Evolutionary conservation across 164 flowering plant genomes (phyloP), one percentile per base, ranked within the genome.

Genomic region (Vitis riparia): DNA sequence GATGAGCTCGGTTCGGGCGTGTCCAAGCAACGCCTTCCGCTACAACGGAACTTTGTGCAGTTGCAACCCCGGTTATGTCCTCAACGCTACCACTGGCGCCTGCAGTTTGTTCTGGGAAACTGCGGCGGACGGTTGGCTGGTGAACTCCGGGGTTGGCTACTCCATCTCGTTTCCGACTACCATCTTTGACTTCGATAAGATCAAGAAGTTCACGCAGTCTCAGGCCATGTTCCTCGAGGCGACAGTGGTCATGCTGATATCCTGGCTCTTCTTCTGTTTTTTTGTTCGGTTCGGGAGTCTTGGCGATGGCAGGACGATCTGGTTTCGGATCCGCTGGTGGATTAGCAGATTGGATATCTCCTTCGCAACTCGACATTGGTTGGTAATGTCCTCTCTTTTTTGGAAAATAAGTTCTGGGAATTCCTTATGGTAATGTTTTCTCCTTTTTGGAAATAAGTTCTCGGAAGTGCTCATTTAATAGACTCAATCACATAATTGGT

Each of bases 321-420:
- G 93, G 96, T 95, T 95, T 57, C 75, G 64, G 77, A 66, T 95
- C 51, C 68, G 98, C 23, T 90, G 96, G 96, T 89, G 93, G 97
- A 84, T 93, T 69, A 96, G 95, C 65, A 87, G 97, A 7, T 70
- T 90, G 74, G 99, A 96, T 76, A 53, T 93, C 75, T 82, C 87
- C 65, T 93, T 83, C 71, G 82, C 95, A 32, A 90, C 99, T 15
- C 82, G 92, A 53, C 99, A 96, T 79, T 96, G 97, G 97, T 91
- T 95, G 87, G 98, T 93, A 50, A 71, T 73, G 62, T 49, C 59
- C 13, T 52, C 16, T 51, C 58, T 71, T 27, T 53, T 51, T 19
- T 62, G 4, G 29, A 6, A 23, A 15, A 62, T 4, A 15, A 51
- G 37, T 29, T 62, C 64, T 62, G 12, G 51, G 4, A 14, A 62